Conservation (phyloP, 441 rosid genomes). For the Raphanus hybrid region DNA sequence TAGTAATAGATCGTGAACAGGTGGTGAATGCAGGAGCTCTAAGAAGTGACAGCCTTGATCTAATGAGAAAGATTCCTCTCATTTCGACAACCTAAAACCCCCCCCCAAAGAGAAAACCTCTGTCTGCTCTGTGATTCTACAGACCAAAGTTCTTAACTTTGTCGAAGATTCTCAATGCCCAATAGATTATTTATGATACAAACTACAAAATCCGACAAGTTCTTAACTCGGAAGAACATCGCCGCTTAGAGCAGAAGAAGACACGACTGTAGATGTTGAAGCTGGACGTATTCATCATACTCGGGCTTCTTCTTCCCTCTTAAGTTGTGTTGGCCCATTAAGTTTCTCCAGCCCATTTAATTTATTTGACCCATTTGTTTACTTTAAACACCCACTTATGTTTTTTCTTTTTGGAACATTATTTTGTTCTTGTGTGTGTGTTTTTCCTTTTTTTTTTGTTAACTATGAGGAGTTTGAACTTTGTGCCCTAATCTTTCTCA, state of each 20-base stretch:
- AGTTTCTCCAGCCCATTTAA: neutral
- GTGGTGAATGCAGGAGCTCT: conserved; percentile 39
- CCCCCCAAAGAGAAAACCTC: too few species aligned
- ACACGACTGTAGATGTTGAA: conserved; percentile 10
- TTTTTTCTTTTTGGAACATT: too few species aligned
- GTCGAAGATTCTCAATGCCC: neutral
- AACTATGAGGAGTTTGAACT: too few species aligned
- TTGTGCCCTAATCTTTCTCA: too few species aligned
- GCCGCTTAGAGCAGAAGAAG: conserved; percentile 11
- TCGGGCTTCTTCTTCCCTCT: conserved; percentile 9
- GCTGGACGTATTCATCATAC: neutral
- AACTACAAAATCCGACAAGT: conserved; percentile 12
- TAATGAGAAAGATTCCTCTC: conserved; percentile 52
- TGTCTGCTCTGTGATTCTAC: conserved; percentile 12
- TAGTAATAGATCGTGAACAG: conserved; percentile 30
- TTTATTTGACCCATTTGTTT: neutral
- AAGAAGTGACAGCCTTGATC: conserved; percentile 39
- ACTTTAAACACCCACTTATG: too few species aligned
- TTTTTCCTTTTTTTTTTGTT: too few species aligned
- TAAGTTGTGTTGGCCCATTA: conserved; percentile 2
- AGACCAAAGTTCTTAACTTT: conserved; percentile 28
- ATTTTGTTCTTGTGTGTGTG: too few species aligned
- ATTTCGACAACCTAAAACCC: conserved; percentile 41
- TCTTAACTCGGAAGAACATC: conserved; percentile 20
- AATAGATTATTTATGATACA: neutral